These are phyloP conservation scores for Teunomyces stri DNA, from an alignment of 805 yeast genomes.

Conservation along the genomic window DNA sequence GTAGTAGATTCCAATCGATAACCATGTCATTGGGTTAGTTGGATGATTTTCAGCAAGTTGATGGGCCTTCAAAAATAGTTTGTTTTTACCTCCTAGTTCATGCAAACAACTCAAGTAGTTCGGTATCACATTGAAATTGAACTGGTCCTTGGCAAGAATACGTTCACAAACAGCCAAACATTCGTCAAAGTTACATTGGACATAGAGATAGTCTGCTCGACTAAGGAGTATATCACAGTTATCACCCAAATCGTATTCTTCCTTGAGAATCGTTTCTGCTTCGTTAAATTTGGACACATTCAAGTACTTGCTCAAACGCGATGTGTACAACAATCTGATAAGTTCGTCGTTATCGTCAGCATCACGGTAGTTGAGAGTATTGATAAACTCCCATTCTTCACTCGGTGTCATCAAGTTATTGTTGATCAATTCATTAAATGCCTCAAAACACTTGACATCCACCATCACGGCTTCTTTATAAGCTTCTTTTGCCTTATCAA, in stretches of 20 bases:
- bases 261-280: slow-evolving; percentile 62
- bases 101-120: slow-evolving; percentile 78
- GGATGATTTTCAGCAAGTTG: slow-evolving; percentile 84
- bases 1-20: slow-evolving; percentile 89
- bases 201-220: slow-evolving; percentile 66
- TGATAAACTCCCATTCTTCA: slow-evolving; percentile 83
- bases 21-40: slow-evolving; percentile 80
- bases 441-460: slow-evolving; percentile 91
- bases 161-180: slow-evolving; percentile 74
- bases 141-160: slow-evolving; percentile 57
- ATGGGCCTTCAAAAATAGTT: slow-evolving; percentile 76
- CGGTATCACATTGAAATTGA: slow-evolving; percentile 71
- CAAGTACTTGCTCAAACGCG: slow-evolving; percentile 70
- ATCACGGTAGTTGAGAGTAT: slow-evolving; percentile 62
- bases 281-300: slow-evolving; percentile 58
- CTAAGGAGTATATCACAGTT: slow-evolving; percentile 70
- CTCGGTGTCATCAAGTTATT: slow-evolving; percentile 75
- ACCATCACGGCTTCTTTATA: slow-evolving; percentile 82
- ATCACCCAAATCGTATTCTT: slow-evolving; percentile 67
- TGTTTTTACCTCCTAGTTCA: slow-evolving; percentile 81
- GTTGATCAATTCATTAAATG: slow-evolving; percentile 73
- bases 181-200: slow-evolving; percentile 74
- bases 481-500: slow-evolving; percentile 82
- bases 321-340: slow-evolving; percentile 70
- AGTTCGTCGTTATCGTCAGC: slow-evolving; percentile 80